Evolutionary conservation across 202 grass and related monocot genomes (phyloP).

Genomic region (Cymbopogon flexuosus): DNA sequence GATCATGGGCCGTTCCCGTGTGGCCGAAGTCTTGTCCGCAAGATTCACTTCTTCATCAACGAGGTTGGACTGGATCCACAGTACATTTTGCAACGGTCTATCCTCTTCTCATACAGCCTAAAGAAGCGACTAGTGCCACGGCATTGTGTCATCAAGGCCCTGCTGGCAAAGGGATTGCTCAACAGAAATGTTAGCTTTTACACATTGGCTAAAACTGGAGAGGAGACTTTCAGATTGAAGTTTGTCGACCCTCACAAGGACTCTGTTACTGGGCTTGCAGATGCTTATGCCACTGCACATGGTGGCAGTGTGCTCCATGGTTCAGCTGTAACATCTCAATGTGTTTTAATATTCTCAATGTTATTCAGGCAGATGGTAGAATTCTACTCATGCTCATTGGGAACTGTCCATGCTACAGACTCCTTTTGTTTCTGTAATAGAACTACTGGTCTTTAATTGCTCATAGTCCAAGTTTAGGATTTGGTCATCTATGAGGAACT

Average conservation of each 20-base stretch:
- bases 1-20: too few species aligned
- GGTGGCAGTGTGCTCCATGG: background rate
- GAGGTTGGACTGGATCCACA: too few species aligned
- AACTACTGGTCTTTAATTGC: background rate
- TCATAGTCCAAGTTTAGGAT: background rate
- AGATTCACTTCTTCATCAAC: too few species aligned
- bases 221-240: background rate
- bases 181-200: background rate
- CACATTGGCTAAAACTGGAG: background rate
- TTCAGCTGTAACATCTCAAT: background rate
- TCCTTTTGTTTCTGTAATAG: background rate
- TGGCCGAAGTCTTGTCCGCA: too few species aligned
- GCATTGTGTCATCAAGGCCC: slow-evolving; percentile 13
- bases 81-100: too few species aligned
- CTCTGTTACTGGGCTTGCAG: slow-evolving; percentile 14
- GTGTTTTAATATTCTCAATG: background rate
- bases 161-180: slow-evolving; percentile 33
- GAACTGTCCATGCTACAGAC: background rate
- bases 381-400: background rate
- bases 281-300: slow-evolving; percentile 23
- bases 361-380: background rate
- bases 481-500: background rate
- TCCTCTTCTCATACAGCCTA: too few species aligned
- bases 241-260: slow-evolving; percentile 13
- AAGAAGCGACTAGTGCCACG: slow-evolving; percentile 17